Evolutionary conservation across 805 yeast genomes (phyloP), one percentile per base, ranked within the genome.

Genomic region (Debaryomyces prosopidis): DNA sequence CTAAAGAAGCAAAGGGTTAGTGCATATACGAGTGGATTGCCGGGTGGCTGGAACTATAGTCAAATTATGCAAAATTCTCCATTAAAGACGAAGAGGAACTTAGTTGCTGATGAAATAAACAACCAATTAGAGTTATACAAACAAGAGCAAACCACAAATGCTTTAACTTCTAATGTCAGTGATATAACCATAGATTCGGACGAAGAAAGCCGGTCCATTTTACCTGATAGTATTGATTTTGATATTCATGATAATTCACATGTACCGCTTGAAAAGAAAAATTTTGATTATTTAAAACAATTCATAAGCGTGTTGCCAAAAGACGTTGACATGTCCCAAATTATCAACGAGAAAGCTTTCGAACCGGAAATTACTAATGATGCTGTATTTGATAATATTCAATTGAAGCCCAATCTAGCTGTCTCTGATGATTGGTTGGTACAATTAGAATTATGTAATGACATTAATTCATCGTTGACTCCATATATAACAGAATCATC

Each of bases 331-430:
- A 59, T 62, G 53, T 52, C 56, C 42, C 77, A 73, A 2, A 59
- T 81, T 16, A 72, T 84, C 5, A 71, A 76, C 40, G 87, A 84
- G 51, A 84, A 81, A 54, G 85, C 81, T 2, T 87, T 79, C 58
- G 94, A 87, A 60, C 92, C 92, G 0, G 80, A 81, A 75, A 60
- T 76, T 57, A 31, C 53, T 1, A 61, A 72, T 67, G 49, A 62
- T 70, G 52, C 67, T 45, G 54, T 58, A 32, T 55, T 73, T 58
- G 62, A 63, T 33, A 52, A 40, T 5, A 63, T 71, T 38, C 77
- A 73, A 49, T 69, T 60, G 4, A 67, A 68, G 20, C 76, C 82
- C 1, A 59, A 70, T 23, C 66, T 81, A 35, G 77, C 81, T 1
- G 70, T 73, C 1, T 73, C 85, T 5, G 71, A 71, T 27, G 77